Percentiles rank a stretch among this genome's conserved stretches.
These are phyloP conservation scores for Brettanomyces bruxellensis DNA, from an alignment of 805 yeast genomes.

Conservation along the genomic window DNA sequence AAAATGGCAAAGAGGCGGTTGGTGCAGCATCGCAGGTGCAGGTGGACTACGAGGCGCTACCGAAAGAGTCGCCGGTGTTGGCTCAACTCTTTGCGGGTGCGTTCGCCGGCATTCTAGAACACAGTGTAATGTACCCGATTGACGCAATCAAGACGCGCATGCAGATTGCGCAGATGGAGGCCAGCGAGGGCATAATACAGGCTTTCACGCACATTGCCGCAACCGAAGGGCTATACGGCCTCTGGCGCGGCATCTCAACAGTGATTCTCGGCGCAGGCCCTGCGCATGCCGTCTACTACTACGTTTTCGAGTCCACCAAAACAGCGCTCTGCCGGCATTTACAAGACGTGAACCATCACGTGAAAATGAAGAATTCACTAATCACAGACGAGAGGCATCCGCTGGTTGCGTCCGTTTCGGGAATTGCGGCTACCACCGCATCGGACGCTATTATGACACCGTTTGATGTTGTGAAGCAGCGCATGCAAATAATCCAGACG, in stretches of 20 bases:
- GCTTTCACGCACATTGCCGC: slow-evolving; percentile 73
- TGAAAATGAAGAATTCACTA: slow-evolving; percentile 15
- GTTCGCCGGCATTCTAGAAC: slow-evolving; percentile 99
- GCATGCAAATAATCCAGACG: slow-evolving; percentile 59
- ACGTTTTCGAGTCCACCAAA: slow-evolving; percentile 83
- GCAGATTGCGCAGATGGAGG: slow-evolving; percentile 45
- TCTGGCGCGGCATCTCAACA: slow-evolving; percentile 91
- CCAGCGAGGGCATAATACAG: slow-evolving; percentile 41
- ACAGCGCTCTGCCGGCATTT: slow-evolving; percentile 33
- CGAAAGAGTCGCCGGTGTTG: slow-evolving; percentile 71
- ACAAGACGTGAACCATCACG: slow-evolving; percentile 1
- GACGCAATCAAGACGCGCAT: slow-evolving; percentile 95
- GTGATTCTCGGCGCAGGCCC: slow-evolving; percentile 98
- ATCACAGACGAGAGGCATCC: slow-evolving; percentile 69
- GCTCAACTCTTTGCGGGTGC: slow-evolving; percentile 92
- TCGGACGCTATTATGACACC: slow-evolving; percentile 97
- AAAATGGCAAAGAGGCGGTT: background rate
- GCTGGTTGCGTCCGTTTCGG: slow-evolving; percentile 75
- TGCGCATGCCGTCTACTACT: slow-evolving; percentile 93
- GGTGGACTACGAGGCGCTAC: slow-evolving; percentile 86
- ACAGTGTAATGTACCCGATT: slow-evolving; percentile 91
- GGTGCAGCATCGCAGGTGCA: slow-evolving; percentile 13
- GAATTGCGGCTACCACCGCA: slow-evolving; percentile 86
- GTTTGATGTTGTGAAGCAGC: slow-evolving; percentile 87
- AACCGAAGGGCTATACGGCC: slow-evolving; percentile 76